These are phyloP conservation scores for Xylariaceae sp. DNA, from an alignment of 2,329 filamentous ascomycete genomes.

Conservation along the genomic window DNA sequence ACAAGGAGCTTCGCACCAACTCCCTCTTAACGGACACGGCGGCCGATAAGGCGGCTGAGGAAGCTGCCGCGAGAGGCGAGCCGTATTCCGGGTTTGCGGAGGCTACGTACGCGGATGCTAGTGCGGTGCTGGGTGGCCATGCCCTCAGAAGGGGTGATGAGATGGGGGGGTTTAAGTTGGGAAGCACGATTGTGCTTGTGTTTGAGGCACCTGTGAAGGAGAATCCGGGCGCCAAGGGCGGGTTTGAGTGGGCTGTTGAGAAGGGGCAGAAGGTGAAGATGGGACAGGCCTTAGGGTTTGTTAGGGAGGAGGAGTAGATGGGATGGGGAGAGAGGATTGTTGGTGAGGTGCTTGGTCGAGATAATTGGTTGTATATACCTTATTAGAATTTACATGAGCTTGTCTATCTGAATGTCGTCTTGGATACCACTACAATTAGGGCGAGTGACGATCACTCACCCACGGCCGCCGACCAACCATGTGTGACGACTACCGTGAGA, in stretches of 20 bases:
- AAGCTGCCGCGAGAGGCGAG: conserved; percentile 71
- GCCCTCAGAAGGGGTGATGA: conserved; percentile 85
- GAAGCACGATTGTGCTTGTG: conserved; percentile 90
- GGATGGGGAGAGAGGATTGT: no score
- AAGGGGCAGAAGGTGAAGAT: conserved; percentile 87
- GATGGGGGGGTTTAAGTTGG: conserved; percentile 96
- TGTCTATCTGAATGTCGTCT: no score
- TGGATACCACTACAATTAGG: no score
- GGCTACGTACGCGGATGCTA: conserved; percentile 80
- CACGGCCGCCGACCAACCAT: no score
- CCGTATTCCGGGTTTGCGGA: conserved; percentile 88
- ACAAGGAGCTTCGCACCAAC: conserved; percentile 89
- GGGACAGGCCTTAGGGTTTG: conserved; percentile 77
- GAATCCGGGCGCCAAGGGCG: conserved; percentile 55
- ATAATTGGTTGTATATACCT: no score
- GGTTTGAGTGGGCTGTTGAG: conserved; percentile 82
- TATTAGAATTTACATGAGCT: no score
- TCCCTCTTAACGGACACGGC: conserved; percentile 87
- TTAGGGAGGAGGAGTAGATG: conserved; percentile 50
- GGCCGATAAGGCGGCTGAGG: conserved; percentile 79
- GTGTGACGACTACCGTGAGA: no score
- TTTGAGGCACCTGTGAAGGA: conserved; percentile 85
- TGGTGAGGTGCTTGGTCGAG: no score
- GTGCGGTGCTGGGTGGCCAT: conserved; percentile 73
- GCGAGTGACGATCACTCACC: no score